phyloP scores from a whole-genome alignment of 352 stramenopile species.

The Phytophthora brassicae region DNA sequence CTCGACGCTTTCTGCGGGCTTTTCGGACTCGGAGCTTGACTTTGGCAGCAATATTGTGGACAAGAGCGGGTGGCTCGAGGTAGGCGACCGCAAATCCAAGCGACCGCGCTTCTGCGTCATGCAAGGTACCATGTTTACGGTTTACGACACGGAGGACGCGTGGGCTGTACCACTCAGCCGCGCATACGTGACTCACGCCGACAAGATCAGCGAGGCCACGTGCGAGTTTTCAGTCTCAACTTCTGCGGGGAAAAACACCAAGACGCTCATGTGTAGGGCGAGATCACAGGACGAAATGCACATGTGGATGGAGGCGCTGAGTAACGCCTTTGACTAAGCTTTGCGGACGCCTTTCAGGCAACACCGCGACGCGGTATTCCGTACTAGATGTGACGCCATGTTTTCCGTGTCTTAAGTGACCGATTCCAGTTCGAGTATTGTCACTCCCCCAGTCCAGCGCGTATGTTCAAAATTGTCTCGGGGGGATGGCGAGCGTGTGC shows the following conservation, averaged over 20 bases:
- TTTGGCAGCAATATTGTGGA: slow-evolving; percentile 73
- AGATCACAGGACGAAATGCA: slow-evolving; percentile 75
- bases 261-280: slow-evolving; percentile 69
- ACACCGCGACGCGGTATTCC: no score
- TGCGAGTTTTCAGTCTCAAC: slow-evolving; percentile 72
- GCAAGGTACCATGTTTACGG: slow-evolving; percentile 80
- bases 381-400: slow-evolving; percentile 13
- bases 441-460: slow-evolving; percentile 16
- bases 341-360: no score
- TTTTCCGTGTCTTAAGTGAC: no score
- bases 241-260: slow-evolving; percentile 66
- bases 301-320: slow-evolving; percentile 70
- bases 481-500: slow-evolving; percentile 21
- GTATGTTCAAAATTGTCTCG: slow-evolving; percentile 25
- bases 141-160: slow-evolving; percentile 81
- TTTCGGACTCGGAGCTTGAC: slow-evolving; percentile 76
- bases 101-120: slow-evolving; percentile 73
- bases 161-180: slow-evolving; percentile 79
- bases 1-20: slow-evolving; percentile 59
- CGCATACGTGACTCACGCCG: slow-evolving; percentile 68
- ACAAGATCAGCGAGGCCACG: slow-evolving; percentile 59
- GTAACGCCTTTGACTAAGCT: slow-evolving; percentile 50
- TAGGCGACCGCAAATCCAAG: slow-evolving; percentile 79
- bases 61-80: slow-evolving; percentile 79
- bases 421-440: slow-evolving; percentile 16